These are phyloP conservation scores for Colletotrichum sojae DNA, from an alignment of 2,329 filamentous ascomycete species.

Conservation along the genomic window DNA sequence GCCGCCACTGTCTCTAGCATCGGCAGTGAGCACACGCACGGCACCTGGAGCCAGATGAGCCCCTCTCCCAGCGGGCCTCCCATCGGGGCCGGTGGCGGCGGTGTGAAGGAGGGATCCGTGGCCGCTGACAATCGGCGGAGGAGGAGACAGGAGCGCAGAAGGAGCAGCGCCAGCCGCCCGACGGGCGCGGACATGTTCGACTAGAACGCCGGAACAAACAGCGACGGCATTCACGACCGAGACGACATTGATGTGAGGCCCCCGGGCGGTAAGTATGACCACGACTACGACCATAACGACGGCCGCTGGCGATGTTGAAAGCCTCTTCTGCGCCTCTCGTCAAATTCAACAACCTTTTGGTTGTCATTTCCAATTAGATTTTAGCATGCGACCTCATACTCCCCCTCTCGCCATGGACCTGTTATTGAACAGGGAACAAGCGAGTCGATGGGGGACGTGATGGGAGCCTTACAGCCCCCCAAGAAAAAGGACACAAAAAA, in stretches of 20 bases:
- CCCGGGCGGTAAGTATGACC: conserved; percentile 25
- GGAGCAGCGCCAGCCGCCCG: conserved; percentile 58
- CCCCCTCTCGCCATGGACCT: background rate
- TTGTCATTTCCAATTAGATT: no score
- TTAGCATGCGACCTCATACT: no score
- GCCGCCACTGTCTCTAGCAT: conserved; percentile 63
- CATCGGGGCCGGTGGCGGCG: background rate
- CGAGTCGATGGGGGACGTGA: background rate
- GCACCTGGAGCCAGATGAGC: conserved; percentile 68
- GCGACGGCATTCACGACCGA: conserved; percentile 32
- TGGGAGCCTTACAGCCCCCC: no score
- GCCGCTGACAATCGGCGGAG: conserved; percentile 66
- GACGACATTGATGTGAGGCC: conserved; percentile 30
- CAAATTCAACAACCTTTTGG: no score
- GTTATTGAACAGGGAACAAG: background rate
- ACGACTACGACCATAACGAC: no score
- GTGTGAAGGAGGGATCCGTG: conserved; percentile 51
- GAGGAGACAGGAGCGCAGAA: conserved; percentile 66
- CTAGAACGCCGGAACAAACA: conserved; percentile 39
- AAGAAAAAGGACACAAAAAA: conserved; percentile 13
- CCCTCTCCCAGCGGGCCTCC: conserved; percentile 59
- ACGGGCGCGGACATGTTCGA: conserved; percentile 56
- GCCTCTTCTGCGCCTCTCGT: no score
- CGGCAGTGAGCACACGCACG: conserved; percentile 62
- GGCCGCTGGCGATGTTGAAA: no score